Conservation (phyloP, 495 filamentous ascomycete genomes). For the Aspergillus indologenus region DNA sequence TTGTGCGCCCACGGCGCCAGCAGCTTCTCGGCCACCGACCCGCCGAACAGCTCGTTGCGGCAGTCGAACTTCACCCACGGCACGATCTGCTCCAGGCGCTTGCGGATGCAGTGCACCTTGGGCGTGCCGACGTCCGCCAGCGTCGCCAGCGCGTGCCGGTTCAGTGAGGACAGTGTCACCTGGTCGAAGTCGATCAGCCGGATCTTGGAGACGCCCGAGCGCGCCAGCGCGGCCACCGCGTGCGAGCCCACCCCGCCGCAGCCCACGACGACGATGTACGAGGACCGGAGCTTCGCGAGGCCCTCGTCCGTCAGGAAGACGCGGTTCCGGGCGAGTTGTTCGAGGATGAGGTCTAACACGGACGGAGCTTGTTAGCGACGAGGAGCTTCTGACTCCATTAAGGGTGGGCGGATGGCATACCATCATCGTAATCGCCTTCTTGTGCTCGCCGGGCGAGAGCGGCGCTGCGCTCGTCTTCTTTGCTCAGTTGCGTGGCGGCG, state of each 20-base stretch:
- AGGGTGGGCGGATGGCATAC: slow-evolving; percentile 35
- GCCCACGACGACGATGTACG: slow-evolving; percentile 87
- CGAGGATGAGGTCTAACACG: slow-evolving; percentile 78
- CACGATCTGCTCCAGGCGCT: slow-evolving; percentile 74
- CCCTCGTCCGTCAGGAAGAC: slow-evolving; percentile 86
- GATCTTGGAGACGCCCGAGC: slow-evolving; percentile 82
- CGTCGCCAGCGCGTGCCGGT: slow-evolving; percentile 91
- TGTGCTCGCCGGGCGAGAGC: slow-evolving; percentile 77
- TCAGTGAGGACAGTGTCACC: slow-evolving; percentile 88
- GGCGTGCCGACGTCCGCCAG: slow-evolving; percentile 91
- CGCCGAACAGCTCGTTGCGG: slow-evolving; percentile 78
- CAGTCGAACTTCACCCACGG: slow-evolving; percentile 93
- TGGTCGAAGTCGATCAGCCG: slow-evolving; percentile 98
- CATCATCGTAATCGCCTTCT: slow-evolving; percentile 88
- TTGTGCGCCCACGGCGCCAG: slow-evolving; percentile 56
- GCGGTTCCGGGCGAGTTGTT: slow-evolving; percentile 92
- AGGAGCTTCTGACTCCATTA: too few species aligned
- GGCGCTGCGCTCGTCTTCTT: slow-evolving; percentile 75
- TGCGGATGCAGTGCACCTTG: slow-evolving; percentile 82
- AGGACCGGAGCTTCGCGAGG: slow-evolving; percentile 69
- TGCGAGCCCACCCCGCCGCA: slow-evolving; percentile 95
- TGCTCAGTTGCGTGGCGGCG: slow-evolving; percentile 52
- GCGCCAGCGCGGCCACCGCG: slow-evolving; percentile 77
- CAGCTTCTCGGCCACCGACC: slow-evolving; percentile 58
- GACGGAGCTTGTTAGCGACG: slow-evolving; percentile 13